Percentiles rank a stretch among this genome's conserved stretches.
Evolutionary conservation across 2,329 filamentous ascomycete species (phyloP).

Genomic region (Fusarium torulosum): DNA sequence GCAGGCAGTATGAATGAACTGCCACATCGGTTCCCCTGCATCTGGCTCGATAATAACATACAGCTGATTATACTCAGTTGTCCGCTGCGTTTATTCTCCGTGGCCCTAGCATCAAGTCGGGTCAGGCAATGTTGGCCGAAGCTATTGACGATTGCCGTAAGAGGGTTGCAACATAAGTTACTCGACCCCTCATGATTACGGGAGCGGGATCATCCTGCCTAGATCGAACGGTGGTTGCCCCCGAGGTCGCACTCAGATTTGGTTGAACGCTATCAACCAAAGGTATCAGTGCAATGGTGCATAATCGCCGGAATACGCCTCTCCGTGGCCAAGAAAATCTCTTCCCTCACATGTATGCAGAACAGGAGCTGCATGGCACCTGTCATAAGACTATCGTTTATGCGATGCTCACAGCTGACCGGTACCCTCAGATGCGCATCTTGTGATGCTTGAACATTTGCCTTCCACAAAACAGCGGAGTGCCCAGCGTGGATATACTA

Average conservation of each 20-base stretch:
- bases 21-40: slow-evolving; percentile 45
- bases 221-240: slow-evolving; percentile 34
- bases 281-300: slow-evolving; percentile 9
- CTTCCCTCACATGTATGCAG: slow-evolving; percentile 15
- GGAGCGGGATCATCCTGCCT: slow-evolving; percentile 26
- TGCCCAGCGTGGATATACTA: slow-evolving; percentile 5
- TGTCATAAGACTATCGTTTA: slow-evolving; percentile 20
- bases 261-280: slow-evolving; percentile 19
- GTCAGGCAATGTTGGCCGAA: slow-evolving; percentile 2
- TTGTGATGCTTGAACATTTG: background rate
- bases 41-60: slow-evolving; percentile 19
- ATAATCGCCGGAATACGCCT: slow-evolving; percentile 21
- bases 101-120: slow-evolving; percentile 5
- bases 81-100: slow-evolving; percentile 19
- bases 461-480: slow-evolving; percentile 11
- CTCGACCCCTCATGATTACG: slow-evolving; percentile 7
- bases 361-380: slow-evolving; percentile 13
- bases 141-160: slow-evolving; percentile 4
- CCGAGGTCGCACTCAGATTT: slow-evolving; percentile 31
- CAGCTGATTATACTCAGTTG: slow-evolving; percentile 7
- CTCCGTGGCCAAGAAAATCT: slow-evolving; percentile 8
- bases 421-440: slow-evolving; percentile 1
- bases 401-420: background rate
- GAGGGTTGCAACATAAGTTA: slow-evolving; percentile 13
- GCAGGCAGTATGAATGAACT: slow-evolving; percentile 43